phyloP scores from a whole-genome alignment of 495 filamentous ascomycete species.

The Margaritispora aquatica region DNA sequence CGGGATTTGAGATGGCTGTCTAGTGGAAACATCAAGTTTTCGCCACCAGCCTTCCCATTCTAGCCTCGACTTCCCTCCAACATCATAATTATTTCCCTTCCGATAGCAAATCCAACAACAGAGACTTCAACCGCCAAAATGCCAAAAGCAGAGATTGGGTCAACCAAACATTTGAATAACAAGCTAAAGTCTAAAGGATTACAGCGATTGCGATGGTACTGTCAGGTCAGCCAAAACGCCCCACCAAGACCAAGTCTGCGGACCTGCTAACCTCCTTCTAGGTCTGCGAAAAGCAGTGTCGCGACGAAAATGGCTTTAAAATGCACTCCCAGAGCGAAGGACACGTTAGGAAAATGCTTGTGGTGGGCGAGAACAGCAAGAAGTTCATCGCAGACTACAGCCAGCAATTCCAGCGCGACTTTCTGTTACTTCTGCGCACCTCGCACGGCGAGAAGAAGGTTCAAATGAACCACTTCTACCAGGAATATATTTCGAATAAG shows the following conservation, averaged over 20 bases:
- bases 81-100: background rate
- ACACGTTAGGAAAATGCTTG: slow-evolving; percentile 79
- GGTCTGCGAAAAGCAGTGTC: slow-evolving; percentile 51
- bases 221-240: slow-evolving; percentile 37
- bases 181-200: slow-evolving; percentile 87
- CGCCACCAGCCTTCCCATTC: background rate
- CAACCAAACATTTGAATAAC: slow-evolving; percentile 79
- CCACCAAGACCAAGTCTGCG: background rate
- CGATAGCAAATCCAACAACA: background rate
- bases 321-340: slow-evolving; percentile 74
- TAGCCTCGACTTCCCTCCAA: background rate
- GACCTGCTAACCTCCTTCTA: background rate
- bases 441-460: slow-evolving; percentile 82
- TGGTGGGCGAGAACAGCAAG: slow-evolving; percentile 77
- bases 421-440: slow-evolving; percentile 67
- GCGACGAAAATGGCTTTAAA: slow-evolving; percentile 74
- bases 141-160: slow-evolving; percentile 87
- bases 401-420: slow-evolving; percentile 73
- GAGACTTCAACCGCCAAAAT: slow-evolving; percentile 44
- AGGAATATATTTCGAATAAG: slow-evolving; percentile 73
- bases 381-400: slow-evolving; percentile 73
- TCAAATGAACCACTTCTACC: slow-evolving; percentile 86
- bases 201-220: slow-evolving; percentile 82
- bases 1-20: too few species aligned
- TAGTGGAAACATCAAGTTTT: too few species aligned